Evolutionary conservation across 2,329 filamentous ascomycete genomes (phyloP), one percentile per base, ranked within the genome.

Genomic region (Ilyonectria mors-panacis): DNA sequence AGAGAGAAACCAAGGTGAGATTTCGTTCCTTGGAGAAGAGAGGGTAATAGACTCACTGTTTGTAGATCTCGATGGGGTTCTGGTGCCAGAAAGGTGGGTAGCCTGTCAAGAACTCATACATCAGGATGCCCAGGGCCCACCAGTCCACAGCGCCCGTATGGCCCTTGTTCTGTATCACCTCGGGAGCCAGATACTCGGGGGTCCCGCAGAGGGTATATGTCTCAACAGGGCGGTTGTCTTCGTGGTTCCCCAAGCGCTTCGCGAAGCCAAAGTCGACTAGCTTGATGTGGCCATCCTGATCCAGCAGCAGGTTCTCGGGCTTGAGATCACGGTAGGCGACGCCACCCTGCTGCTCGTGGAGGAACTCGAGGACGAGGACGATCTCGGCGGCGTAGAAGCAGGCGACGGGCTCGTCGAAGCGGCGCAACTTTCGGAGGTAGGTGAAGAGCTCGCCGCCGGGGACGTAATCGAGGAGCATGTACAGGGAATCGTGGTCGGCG

Each of bases 31-130:
- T 42, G 17, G 54, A 21, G 42, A 13, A 19, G n/a, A 42, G 33
- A 23, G 30, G 39, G 1, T n/a, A 44, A 21, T 19, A 6, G 50
- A 81, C 87, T 73, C 75, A 91, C 89, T 92, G 90, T 79, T 94
- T 93, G 81, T 95, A 95, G 65, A 95, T 95, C 78, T 95, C 93
- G 71, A 95, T 93, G 1, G 93, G 93, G 71, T 94, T 95, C 71
- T 93, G 91, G 77, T 95, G 91, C 92, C 93, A 96, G 78, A 95
- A 96, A 0, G 93, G 93, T 15, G 93, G 93, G 76, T 95, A 94
- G 30, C 93, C 93, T 10, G 93, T 94, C 55, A 95, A 83, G 77
- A 95, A 95, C 78, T 96, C 93, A 79, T 94, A 95, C 66, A 95
- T 91, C 63, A 96, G 81, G 72, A 95, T 94, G 28, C 93, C 93